Base-by-base conservation (phyloP, 148 eudicot species). In the Tetragonia tetragonoides region DNA sequence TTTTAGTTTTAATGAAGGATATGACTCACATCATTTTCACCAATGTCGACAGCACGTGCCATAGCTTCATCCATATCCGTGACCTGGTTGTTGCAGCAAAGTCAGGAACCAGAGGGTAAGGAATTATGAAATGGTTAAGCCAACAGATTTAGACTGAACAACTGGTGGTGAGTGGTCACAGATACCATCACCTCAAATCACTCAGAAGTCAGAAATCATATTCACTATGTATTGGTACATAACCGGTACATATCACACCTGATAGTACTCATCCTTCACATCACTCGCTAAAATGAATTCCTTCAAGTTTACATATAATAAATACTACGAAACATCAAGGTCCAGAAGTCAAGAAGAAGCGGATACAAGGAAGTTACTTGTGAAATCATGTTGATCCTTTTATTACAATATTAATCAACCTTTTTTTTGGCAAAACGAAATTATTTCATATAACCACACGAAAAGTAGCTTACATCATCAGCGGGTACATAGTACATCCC, bases 11-110 rank as follows among this genome's bases (percentile, higher is more conserved):
- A 24, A 57, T 17, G 57, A 57, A 77, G 49, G 74, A 57, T 74
- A 39, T 39, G 72, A 78, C 92, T 88, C 84, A 92, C 99, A 76
- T 96, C 98, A 82, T 84, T 90, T 84, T 96, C 98, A 71, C 99
- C 98, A 63, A 96, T 96, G 86, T 96, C 99, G 75, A 96, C 97
- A 59, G 99, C 99, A 71, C 83, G 86, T 54, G 99, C 98, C 97
- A 95, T 95, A 81, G 99, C 98, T 18, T 96, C 99, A 85, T 96
- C 99, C 62, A 90, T 89, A 81, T 89, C 97, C 66, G 93, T 75
- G 73, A 85, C 66, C 97, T 95, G 86, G 60, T 72, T 78, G 83
- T 72, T 38, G 57, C n/a, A 56, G 49, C 16, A 79, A 73, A 64
- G 73, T 39, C 66, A 51, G 34, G 17, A 60, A 79, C 24, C 60